These are phyloP conservation scores for Babesia caballi DNA, from an alignment of 169 alveolate species.

Conservation along the genomic window DNA sequence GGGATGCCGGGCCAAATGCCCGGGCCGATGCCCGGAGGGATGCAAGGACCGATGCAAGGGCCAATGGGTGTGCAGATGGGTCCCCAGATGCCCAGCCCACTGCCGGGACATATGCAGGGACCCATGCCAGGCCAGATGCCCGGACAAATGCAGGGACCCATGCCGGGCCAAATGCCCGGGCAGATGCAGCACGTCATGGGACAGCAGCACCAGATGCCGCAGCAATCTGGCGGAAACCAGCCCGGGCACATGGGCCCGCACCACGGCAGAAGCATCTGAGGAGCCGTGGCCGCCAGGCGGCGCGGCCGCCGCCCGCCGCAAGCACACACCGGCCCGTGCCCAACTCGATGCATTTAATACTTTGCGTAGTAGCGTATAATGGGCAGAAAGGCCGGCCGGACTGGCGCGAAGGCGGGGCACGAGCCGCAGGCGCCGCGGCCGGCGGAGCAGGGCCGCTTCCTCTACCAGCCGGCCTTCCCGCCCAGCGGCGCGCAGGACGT, in stretches of 20 bases:
- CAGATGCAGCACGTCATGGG: neutral
- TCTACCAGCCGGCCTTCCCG: constrained; percentile 21
- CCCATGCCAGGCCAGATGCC: constrained; percentile 19
- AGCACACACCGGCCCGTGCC: no score
- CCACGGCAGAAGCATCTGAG: neutral
- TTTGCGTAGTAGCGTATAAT: neutral
- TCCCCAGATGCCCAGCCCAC: neutral
- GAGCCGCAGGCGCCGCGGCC: neutral
- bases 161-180: neutral
- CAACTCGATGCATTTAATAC: no score
- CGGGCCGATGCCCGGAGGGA: neutral
- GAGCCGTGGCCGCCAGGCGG: neutral
- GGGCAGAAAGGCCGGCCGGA: neutral
- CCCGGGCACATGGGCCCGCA: constrained; percentile 15
- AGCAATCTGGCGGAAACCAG: neutral
- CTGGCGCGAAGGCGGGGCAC: neutral
- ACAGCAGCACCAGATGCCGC: neutral
- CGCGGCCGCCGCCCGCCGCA: no score
- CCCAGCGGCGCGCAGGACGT: neutral
- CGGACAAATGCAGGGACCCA: neutral
- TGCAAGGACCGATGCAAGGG: neutral
- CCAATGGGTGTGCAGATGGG: neutral
- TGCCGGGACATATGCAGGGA: neutral
- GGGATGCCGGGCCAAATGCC: neutral
- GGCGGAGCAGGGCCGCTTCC: constrained; percentile 7